A percentile compares a stretch with the other conserved stretches of the same genome.
These are phyloP conservation scores for Carnegiea gigantea DNA, from an alignment of 179 eudicot species.

Conservation along the genomic window DNA sequence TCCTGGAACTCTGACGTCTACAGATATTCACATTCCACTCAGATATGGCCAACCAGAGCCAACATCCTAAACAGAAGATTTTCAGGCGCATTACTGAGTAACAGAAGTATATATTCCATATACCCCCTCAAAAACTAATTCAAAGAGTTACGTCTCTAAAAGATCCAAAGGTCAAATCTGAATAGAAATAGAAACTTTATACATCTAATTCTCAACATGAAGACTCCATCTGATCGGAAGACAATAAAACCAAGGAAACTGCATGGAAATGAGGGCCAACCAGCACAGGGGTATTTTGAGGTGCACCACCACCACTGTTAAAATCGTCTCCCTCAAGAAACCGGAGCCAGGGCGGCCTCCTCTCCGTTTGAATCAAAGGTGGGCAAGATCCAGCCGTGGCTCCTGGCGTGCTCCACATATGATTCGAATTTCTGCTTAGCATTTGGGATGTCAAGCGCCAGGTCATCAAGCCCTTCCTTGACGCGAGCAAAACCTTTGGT, in stretches of 20 bases:
- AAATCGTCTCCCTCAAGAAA: conserved; percentile 20
- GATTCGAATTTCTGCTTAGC: conserved; percentile 62
- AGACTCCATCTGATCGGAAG: conserved; percentile 20
- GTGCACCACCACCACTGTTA: conserved; percentile 19
- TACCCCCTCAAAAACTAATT: conserved; percentile 24
- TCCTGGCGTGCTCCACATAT: conserved; percentile 58
- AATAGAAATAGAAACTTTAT: conserved; percentile 28
- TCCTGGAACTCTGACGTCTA: conserved; percentile 7
- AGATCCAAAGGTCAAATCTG: conserved; percentile 23
- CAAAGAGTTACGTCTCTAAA: conserved; percentile 9
- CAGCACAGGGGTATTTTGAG: conserved; percentile 8
- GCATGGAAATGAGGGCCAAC: conserved; percentile 14
- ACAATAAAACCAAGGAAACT: conserved; percentile 16
- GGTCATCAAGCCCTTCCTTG: conserved; percentile 81
- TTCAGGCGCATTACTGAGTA: conserved; percentile 20
- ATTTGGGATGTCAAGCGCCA: conserved; percentile 93
- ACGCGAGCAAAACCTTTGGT: conserved; percentile 82
- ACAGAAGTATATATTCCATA: conserved; percentile 28
- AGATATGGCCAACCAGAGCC: conserved; percentile 3
- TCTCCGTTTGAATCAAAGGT: conserved; percentile 36
- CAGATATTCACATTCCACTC: conserved; percentile 12
- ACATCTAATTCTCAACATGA: conserved; percentile 26
- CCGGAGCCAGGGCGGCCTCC: conserved; percentile 18
- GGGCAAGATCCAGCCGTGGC: conserved; percentile 67
- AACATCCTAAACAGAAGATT: conserved; percentile 2